Evolutionary conservation across 768 basidiomycete species (phyloP).

Genomic region (Neoboletus magnificus): DNA sequence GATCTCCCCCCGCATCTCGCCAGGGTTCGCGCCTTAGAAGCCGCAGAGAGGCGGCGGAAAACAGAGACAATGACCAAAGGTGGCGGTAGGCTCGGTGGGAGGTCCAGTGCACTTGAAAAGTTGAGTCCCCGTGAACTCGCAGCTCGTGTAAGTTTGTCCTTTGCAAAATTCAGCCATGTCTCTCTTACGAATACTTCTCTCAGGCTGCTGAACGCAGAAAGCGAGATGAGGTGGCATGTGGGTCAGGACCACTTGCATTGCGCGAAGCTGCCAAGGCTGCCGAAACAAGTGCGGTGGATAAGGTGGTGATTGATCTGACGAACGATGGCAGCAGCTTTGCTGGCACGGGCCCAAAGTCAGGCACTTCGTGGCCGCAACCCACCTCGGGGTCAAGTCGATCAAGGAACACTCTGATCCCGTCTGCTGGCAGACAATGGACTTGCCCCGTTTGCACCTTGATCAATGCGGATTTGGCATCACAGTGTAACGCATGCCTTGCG

Average conservation of each 20-base stretch:
- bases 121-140: slow-evolving; percentile 70
- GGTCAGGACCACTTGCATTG: slow-evolving; percentile 51
- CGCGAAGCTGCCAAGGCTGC: slow-evolving; percentile 69
- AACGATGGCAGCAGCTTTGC: too few species aligned
- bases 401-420: not conserved
- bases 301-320: slow-evolving; percentile 58
- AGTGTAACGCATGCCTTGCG: slow-evolving; percentile 61
- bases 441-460: slow-evolving; percentile 65
- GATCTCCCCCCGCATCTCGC: slow-evolving; percentile 65
- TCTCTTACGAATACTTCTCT: not conserved
- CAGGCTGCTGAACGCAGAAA: slow-evolving; percentile 86
- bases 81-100: slow-evolving; percentile 62
- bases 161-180: not conserved
- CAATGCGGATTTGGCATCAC: slow-evolving; percentile 45
- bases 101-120: slow-evolving; percentile 34
- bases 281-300: slow-evolving; percentile 56
- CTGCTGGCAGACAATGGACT: slow-evolving; percentile 40
- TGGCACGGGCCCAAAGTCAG: slow-evolving; percentile 34
- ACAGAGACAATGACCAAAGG: slow-evolving; percentile 43
- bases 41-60: slow-evolving; percentile 71
- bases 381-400: not conserved
- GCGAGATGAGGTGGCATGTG: slow-evolving; percentile 74
- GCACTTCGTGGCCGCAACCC: slow-evolving; percentile 4
- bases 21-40: slow-evolving; percentile 65
- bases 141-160: slow-evolving; percentile 49